Evolutionary conservation across 305 asterid genomes (phyloP).

Genomic region (Caryopteris hybrid): DNA sequence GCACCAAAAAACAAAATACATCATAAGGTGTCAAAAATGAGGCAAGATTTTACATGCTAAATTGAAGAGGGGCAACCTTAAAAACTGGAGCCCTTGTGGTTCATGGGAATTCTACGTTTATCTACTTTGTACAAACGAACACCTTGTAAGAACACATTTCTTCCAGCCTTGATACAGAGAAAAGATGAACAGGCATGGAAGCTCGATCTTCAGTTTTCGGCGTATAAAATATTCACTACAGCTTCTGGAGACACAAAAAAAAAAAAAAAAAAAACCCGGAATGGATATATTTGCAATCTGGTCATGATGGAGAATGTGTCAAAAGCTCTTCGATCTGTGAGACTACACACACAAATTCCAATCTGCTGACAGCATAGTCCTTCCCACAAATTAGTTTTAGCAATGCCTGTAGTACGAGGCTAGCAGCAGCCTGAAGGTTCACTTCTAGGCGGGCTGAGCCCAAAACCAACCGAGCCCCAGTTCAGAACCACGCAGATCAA

Average conservation of each 20-base stretch:
- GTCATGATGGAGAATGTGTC: neutral
- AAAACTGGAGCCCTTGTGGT: conserved; percentile 9
- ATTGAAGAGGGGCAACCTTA: conserved; percentile 6
- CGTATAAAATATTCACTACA: conserved; percentile 5
- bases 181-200: neutral
- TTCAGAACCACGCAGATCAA: conserved; percentile 8
- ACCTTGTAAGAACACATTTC: neutral
- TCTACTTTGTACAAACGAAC: neutral
- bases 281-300: neutral
- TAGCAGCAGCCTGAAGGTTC: neutral
- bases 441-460: neutral
- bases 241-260: neutral
- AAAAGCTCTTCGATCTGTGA: neutral
- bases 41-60: neutral
- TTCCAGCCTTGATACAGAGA: conserved; percentile 1
- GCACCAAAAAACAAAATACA: neutral
- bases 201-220: neutral
- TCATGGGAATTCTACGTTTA: neutral
- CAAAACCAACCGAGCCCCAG: neutral
- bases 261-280: neutral
- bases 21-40: neutral
- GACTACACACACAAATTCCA: neutral
- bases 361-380: neutral
- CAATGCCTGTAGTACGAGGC: neutral
- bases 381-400: neutral